phyloP scores from a whole-genome alignment of 495 filamentous ascomycete species.

The Staphylotrichum tortipilum region DNA sequence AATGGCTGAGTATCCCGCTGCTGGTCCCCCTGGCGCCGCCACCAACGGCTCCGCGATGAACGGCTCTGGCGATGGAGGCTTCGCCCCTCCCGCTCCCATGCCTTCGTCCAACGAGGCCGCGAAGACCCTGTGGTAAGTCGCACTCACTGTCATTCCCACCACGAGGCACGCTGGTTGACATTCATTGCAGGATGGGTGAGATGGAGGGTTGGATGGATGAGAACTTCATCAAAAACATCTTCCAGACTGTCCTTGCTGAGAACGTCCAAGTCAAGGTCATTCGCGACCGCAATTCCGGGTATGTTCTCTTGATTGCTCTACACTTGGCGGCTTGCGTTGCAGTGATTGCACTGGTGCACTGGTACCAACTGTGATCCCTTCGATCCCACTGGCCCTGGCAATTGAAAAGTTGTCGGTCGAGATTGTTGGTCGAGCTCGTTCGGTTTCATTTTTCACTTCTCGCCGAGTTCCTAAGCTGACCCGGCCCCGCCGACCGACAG shows the following conservation, averaged over 20 bases:
- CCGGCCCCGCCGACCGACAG: no score
- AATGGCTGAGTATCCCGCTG: slow-evolving; percentile 24
- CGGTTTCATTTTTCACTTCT: not conserved
- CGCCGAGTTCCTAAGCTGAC: not conserved
- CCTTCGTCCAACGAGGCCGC: slow-evolving; percentile 20
- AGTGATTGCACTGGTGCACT: no score
- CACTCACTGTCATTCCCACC: not conserved
- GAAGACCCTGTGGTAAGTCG: slow-evolving; percentile 39
- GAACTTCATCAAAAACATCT: slow-evolving; percentile 92
- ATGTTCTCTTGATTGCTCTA: slow-evolving; percentile 29
- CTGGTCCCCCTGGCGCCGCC: slow-evolving; percentile 17
- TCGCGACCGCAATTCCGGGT: slow-evolving; percentile 98
- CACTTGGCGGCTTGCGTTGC: no score
- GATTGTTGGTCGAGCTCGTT: no score
- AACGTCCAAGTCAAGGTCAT: slow-evolving; percentile 99
- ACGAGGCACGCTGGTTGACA: not conserved
- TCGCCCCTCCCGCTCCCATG: slow-evolving; percentile 9
- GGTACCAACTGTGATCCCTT: no score
- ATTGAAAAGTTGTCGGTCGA: no score
- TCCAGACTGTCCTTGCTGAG: slow-evolving; percentile 77
- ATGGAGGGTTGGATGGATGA: slow-evolving; percentile 99
- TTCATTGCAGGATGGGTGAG: slow-evolving; percentile 83
- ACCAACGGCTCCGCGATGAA: slow-evolving; percentile 23
- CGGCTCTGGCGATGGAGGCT: slow-evolving; percentile 17
- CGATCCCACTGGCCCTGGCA: no score